These are phyloP conservation scores for Fistulifera solaris DNA, from an alignment of 108 stramenopile species.

Conservation along the genomic window DNA sequence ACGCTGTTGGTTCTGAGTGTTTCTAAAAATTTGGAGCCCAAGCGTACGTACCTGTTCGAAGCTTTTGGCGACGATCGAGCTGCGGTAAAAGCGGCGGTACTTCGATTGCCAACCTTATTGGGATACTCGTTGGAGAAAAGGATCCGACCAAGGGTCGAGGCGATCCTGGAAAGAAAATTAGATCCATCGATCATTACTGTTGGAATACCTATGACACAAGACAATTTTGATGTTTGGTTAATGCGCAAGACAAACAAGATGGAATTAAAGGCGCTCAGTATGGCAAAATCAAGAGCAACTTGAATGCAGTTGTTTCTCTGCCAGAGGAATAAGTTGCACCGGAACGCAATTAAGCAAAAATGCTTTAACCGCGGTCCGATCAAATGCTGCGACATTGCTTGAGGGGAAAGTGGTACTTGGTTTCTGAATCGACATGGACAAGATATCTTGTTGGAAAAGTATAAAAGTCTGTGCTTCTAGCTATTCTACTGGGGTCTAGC, in stretches of 20 bases:
- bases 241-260: background rate
- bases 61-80: slow-evolving; percentile 12
- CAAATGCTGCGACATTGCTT: too few species aligned
- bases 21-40: slow-evolving; percentile 51
- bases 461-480: too few species aligned
- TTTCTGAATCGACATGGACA: too few species aligned
- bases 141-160: slow-evolving; percentile 57
- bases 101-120: slow-evolving; percentile 56
- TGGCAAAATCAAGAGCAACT: too few species aligned
- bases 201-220: slow-evolving; percentile 57
- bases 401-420: too few species aligned
- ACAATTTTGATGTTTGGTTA: slow-evolving; percentile 55
- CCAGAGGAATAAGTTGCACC: too few species aligned
- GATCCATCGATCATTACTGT: slow-evolving; percentile 43
- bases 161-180: slow-evolving; percentile 33
- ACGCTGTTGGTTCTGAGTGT: slow-evolving; percentile 40
- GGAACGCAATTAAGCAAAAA: too few species aligned
- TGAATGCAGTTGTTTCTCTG: too few species aligned
- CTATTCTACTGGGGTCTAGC: too few species aligned
- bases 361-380: too few species aligned
- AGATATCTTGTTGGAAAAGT: too few species aligned
- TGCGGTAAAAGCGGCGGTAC: slow-evolving; percentile 25
- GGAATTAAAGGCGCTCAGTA: too few species aligned
- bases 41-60: slow-evolving; percentile 48
- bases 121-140: slow-evolving; percentile 69